Conservation (phyloP, 1,284 basidiomycete genomes). For the Tetrapyrgos nigripes region DNA sequence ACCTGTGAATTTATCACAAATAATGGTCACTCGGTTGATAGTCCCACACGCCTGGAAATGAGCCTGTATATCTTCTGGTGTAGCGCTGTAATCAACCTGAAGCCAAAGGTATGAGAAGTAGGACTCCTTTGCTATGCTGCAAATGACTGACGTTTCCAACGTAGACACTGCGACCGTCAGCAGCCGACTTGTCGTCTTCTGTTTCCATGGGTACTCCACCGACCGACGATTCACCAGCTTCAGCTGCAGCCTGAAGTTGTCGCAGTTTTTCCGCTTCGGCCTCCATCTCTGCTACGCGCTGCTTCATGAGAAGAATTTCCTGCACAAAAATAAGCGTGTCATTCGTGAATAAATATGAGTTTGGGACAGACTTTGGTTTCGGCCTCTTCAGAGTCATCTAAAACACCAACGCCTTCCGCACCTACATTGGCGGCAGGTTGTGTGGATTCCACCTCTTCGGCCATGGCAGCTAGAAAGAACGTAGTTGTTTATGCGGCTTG, state of each 20-base stretch:
- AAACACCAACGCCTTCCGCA: slow-evolving; percentile 39
- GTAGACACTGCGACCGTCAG: slow-evolving; percentile 92
- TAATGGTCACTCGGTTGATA: slow-evolving; percentile 98
- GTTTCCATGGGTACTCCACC: slow-evolving; percentile 61
- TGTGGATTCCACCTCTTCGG: slow-evolving; percentile 40
- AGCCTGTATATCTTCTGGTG: slow-evolving; percentile 97
- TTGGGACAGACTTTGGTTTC: slow-evolving; percentile 54
- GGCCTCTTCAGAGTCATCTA: slow-evolving; percentile 65
- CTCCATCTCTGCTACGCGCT: slow-evolving; percentile 93
- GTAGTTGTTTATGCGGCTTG: background rate
- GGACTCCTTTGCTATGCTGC: background rate
- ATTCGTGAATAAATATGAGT: slow-evolving; percentile 9
- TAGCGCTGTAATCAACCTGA: slow-evolving; percentile 97
- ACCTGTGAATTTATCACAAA: slow-evolving; percentile 99
- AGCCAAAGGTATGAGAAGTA: slow-evolving; percentile 8
- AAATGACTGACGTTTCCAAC: slow-evolving; percentile 89
- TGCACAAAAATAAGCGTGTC: slow-evolving; percentile 36
- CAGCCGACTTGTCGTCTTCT: slow-evolving; percentile 78
- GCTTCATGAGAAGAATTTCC: slow-evolving; percentile 91
- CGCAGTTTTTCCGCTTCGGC: slow-evolving; percentile 88
- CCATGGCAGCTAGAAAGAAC: slow-evolving; percentile 29
- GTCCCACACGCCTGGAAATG: slow-evolving; percentile 98
- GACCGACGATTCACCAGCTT: slow-evolving; percentile 55
- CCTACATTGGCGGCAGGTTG: slow-evolving; percentile 40
- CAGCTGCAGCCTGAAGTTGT: slow-evolving; percentile 90